Evolutionary conservation across 202 grass and related monocot species (phyloP).

Genomic region (Dendrocalamus latiflorus): DNA sequence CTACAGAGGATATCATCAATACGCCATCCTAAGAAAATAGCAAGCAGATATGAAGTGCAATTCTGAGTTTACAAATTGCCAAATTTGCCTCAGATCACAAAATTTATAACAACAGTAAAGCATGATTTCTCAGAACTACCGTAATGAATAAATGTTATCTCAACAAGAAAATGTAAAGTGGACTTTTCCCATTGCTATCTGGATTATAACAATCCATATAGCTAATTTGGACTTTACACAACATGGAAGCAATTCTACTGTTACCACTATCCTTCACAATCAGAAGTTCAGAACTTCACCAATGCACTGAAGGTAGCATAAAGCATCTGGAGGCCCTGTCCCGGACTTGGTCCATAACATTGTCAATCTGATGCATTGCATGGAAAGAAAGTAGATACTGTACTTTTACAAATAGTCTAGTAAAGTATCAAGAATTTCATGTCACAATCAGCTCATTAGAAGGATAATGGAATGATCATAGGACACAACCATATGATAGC

Average conservation of each 20-base stretch:
- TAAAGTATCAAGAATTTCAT: background rate
- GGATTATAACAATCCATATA: background rate
- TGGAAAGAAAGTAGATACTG: background rate
- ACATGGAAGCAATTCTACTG: background rate
- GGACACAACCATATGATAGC: background rate
- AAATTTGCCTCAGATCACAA: background rate
- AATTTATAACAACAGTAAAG: background rate
- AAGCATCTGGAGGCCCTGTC: constrained; percentile 4
- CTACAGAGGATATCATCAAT: background rate
- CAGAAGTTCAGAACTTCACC: constrained; percentile 16
- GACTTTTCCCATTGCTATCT: background rate
- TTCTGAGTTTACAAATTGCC: background rate
- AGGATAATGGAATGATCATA: background rate
- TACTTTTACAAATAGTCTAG: background rate
- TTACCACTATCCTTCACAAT: constrained; percentile 9
- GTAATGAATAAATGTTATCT: background rate
- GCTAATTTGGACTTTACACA: constrained; percentile 16
- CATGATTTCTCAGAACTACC: constrained; percentile 12
- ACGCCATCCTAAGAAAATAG: background rate
- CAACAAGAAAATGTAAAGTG: background rate
- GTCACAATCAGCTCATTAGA: background rate
- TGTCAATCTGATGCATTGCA: constrained; percentile 7
- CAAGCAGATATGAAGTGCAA: background rate
- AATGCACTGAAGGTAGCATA: background rate
- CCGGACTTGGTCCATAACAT: background rate